Conservation (phyloP, 768 basidiomycete genomes). For the Phylloporus sp. region DNA sequence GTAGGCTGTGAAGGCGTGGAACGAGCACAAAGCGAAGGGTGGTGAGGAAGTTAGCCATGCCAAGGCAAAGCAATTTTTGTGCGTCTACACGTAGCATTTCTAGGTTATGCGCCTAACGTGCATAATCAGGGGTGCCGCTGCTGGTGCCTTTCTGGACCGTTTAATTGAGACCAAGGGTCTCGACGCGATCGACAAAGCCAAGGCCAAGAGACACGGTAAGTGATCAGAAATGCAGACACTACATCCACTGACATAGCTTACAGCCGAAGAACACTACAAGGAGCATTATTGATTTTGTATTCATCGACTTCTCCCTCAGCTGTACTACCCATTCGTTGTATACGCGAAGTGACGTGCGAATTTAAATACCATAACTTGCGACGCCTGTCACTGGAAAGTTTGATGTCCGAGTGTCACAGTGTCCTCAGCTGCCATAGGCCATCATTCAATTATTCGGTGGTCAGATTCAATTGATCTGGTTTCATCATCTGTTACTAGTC, state of each 20-base stretch:
- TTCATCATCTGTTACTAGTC: too few species aligned
- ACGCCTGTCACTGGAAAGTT: too few species aligned
- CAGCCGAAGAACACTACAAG: slow-evolving; percentile 10
- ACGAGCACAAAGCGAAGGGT: slow-evolving; percentile 47
- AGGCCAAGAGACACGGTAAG: slow-evolving; percentile 39
- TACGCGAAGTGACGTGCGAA: neutral
- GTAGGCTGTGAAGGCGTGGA: slow-evolving; percentile 62
- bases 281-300: neutral
- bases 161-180: slow-evolving; percentile 58
- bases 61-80: slow-evolving; percentile 47
- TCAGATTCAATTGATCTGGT: too few species aligned
- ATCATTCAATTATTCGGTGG: too few species aligned
- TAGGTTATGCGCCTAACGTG: neutral
- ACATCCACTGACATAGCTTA: neutral
- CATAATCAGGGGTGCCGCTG: slow-evolving; percentile 46
- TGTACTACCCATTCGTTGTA: slow-evolving; percentile 6
- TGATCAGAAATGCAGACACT: neutral
- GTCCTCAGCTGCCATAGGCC: too few species aligned
- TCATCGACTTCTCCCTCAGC: neutral
- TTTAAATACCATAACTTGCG: neutral
- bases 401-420: too few species aligned
- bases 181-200: slow-evolving; percentile 42
- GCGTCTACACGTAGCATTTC: slow-evolving; percentile 33
- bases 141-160: slow-evolving; percentile 51
- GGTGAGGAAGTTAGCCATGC: slow-evolving; percentile 50